phyloP scores from a whole-genome alignment of 257 asterid genomes.

The Mitragyna speciosa region DNA sequence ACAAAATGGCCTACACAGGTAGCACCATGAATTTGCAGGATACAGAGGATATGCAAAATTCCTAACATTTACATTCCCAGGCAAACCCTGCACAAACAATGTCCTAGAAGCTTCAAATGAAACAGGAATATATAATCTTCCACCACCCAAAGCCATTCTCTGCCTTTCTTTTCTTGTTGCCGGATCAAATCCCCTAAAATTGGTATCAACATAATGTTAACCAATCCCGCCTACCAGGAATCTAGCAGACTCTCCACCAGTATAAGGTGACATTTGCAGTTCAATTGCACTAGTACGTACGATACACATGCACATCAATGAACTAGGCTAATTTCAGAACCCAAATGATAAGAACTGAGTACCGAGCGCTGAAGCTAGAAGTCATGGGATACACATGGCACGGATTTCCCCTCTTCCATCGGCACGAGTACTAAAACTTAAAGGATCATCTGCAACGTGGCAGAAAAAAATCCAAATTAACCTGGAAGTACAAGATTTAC shows the following conservation, averaged over 20 bases:
- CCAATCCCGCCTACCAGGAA: constrained; percentile 38
- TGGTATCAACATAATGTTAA: constrained; percentile 41
- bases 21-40: constrained; percentile 1
- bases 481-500: not conserved
- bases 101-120: constrained; percentile 70
- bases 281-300: constrained; percentile 16
- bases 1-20: constrained; percentile 43
- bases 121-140: constrained; percentile 41
- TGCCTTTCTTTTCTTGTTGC: constrained; percentile 32
- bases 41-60: constrained; percentile 65
- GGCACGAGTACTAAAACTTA: constrained; percentile 31
- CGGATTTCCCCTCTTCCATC: constrained; percentile 42
- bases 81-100: constrained; percentile 39
- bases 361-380: constrained; percentile 58
- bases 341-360: constrained; percentile 9
- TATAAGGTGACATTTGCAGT: constrained; percentile 45
- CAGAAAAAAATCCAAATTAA: not conserved
- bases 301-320: not conserved
- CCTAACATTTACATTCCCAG: constrained; percentile 50
- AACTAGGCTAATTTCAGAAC: not conserved
- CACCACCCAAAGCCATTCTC: constrained; percentile 33
- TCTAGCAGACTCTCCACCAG: constrained; percentile 42
- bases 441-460: constrained; percentile 40
- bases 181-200: constrained; percentile 36
- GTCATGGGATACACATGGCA: constrained; percentile 41